A percentile compares a stretch with the other conserved stretches of the same genome.
Evolutionary conservation across 2,329 filamentous ascomycete species (phyloP).

Genomic region (Pseudogymnoascus sp.): DNA sequence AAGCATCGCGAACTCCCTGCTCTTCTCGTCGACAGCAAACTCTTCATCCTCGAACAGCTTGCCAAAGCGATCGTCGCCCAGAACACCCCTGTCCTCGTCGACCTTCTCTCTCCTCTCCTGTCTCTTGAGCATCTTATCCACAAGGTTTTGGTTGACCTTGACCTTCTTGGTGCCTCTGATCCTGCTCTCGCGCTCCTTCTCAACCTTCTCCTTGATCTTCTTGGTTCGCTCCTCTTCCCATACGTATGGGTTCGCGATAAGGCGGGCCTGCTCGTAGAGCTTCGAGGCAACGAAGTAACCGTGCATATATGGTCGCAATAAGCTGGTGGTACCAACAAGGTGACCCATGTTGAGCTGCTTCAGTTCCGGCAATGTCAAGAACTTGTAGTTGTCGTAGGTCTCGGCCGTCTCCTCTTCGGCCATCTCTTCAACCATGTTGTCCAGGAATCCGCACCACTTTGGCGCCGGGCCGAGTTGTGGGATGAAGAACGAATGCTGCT

Average conservation of each 20-base stretch:
- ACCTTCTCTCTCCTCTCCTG: slow-evolving; percentile 51
- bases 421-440: slow-evolving; percentile 98
- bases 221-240: slow-evolving; percentile 90
- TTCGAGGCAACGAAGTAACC: slow-evolving; percentile 96
- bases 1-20: slow-evolving; percentile 74
- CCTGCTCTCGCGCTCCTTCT: slow-evolving; percentile 90
- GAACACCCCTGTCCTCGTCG: slow-evolving; percentile 54
- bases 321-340: slow-evolving; percentile 79
- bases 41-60: slow-evolving; percentile 88
- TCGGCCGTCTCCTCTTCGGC: slow-evolving; percentile 71
- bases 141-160: slow-evolving; percentile 84
- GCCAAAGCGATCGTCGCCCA: slow-evolving; percentile 80
- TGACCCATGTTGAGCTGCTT: slow-evolving; percentile 80
- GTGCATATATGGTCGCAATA: slow-evolving; percentile 95
- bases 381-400: slow-evolving; percentile 99
- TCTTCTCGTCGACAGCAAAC: slow-evolving; percentile 84
- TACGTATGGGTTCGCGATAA: slow-evolving; percentile 89
- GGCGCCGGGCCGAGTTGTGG: slow-evolving; percentile 89
- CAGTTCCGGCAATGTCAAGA: slow-evolving; percentile 81
- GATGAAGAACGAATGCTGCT: slow-evolving; percentile 92
- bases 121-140: slow-evolving; percentile 63
- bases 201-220: slow-evolving; percentile 87
- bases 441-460: slow-evolving; percentile 91
- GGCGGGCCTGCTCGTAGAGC: slow-evolving; percentile 85
- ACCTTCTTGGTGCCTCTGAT: slow-evolving; percentile 94